These are phyloP conservation scores for Hortaea werneckii DNA, from an alignment of 2,329 filamentous ascomycete genomes.

Conservation along the genomic window DNA sequence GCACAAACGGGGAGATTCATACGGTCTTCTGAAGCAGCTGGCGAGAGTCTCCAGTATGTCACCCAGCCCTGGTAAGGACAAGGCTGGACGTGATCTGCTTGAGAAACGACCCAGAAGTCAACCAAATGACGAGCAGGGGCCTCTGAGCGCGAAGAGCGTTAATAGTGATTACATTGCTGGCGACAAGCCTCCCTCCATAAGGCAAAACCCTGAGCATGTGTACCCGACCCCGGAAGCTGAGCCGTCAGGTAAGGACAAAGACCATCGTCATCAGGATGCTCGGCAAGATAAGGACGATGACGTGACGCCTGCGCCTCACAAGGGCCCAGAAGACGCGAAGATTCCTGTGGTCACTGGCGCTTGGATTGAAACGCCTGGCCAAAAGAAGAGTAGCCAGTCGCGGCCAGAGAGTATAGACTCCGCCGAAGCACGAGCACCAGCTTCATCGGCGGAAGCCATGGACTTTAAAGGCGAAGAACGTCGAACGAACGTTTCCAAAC, in stretches of 20 bases:
- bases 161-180: constrained; percentile 1
- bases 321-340: constrained; percentile 17
- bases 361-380: constrained; percentile 37
- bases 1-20: constrained; percentile 35
- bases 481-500: not conserved
- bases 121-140: not conserved
- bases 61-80: constrained; percentile 31
- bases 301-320: constrained; percentile 1
- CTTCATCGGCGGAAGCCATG: not conserved
- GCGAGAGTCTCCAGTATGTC: constrained; percentile 36
- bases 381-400: not conserved
- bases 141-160: constrained; percentile 3
- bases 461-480: no score
- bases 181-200: not conserved
- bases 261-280: not conserved
- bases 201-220: not conserved
- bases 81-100: constrained; percentile 1
- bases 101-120: constrained; percentile 1
- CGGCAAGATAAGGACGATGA: constrained; percentile 1
- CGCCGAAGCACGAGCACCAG: constrained; percentile 2
- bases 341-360: constrained; percentile 39
- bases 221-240: not conserved
- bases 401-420: constrained; percentile 1
- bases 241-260: not conserved
- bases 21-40: constrained; percentile 34